phyloP scores from a whole-genome alignment of 1,284 basidiomycete species.

The Exobasidium cylindrosporum region DNA sequence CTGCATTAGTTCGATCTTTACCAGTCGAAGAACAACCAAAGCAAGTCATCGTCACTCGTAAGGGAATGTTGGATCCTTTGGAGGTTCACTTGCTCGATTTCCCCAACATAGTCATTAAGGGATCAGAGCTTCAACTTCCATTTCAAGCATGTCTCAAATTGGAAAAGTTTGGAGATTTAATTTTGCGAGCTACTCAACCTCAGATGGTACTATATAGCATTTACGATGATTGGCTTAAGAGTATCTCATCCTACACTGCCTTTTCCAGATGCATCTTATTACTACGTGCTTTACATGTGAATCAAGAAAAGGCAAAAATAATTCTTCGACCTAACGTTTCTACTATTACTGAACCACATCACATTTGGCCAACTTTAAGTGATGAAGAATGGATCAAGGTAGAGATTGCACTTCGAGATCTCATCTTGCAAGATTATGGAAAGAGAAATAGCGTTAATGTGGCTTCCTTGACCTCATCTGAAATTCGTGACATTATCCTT shows the following conservation, averaged over 20 bases:
- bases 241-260: constrained; percentile 96
- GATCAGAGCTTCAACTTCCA: constrained; percentile 92
- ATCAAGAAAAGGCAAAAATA: constrained; percentile 95
- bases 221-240: constrained; percentile 99
- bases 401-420: constrained; percentile 78
- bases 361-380: constrained; percentile 91
- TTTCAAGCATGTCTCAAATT: constrained; percentile 99
- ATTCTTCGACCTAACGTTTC: constrained; percentile 58
- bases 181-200: constrained; percentile 93
- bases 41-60: constrained; percentile 97
- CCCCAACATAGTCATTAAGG: constrained; percentile 99
- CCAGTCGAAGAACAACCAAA: constrained; percentile 99
- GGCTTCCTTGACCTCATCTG: constrained; percentile 89
- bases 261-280: constrained; percentile 96
- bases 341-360: constrained; percentile 91
- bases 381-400: constrained; percentile 99
- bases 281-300: constrained; percentile 93
- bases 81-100: constrained; percentile 97
- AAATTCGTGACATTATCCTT: constrained; percentile 64
- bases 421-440: constrained; percentile 77
- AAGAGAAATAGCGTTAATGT: constrained; percentile 96
- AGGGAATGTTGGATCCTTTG: constrained; percentile 88
- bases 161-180: constrained; percentile 99
- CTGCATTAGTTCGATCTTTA: constrained; percentile 89
- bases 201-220: constrained; percentile 98